phyloP scores from a whole-genome alignment of 805 yeast species.

The Zygosaccharomyces pseudorouxii region DNA sequence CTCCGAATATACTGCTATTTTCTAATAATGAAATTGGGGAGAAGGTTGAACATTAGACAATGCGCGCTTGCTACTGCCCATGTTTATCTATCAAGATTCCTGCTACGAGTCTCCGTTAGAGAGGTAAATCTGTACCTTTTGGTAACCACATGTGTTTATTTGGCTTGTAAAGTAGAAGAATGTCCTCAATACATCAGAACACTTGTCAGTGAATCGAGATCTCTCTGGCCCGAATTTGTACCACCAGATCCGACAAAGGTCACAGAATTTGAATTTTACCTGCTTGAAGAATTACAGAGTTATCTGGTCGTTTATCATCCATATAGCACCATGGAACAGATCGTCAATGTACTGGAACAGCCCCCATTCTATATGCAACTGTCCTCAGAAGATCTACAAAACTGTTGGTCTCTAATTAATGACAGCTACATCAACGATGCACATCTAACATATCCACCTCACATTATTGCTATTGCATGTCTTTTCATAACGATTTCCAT shows the following conservation, averaged over 20 bases:
- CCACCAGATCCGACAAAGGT: conserved; percentile 87
- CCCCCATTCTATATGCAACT: conserved; percentile 33
- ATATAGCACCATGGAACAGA: conserved; percentile 55
- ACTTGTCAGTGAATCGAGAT: conserved; percentile 76
- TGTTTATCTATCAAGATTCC: conserved; percentile 72
- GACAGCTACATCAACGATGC: conserved; percentile 87
- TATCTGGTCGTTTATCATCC: conserved; percentile 73
- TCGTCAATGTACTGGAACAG: conserved; percentile 41
- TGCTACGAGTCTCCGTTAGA: conserved; percentile 63
- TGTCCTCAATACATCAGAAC: conserved; percentile 90
- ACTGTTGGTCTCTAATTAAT: conserved; percentile 84
- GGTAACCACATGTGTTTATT: conserved; percentile 78
- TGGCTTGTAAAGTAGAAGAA: conserved; percentile 93
- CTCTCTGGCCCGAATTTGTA: conserved; percentile 90
- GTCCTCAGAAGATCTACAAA: conserved; percentile 67
- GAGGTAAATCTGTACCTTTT: conserved; percentile 80
- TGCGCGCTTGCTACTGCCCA: conserved; percentile 86
- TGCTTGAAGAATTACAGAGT: conserved; percentile 81
- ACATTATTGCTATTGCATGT: conserved; percentile 75
- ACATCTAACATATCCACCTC: conserved; percentile 82
- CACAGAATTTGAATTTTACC: conserved; percentile 93
- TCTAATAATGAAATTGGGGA: conserved; percentile 68
- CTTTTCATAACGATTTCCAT: conserved; percentile 63
- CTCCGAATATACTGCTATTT: conserved; percentile 77
- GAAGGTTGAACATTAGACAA: conserved; percentile 73